A percentile compares a stretch with the other conserved stretches of the same genome.
These are phyloP conservation scores for Oemleria cerasiformis DNA, from an alignment of 306 rosid genomes.

Conservation along the genomic window DNA sequence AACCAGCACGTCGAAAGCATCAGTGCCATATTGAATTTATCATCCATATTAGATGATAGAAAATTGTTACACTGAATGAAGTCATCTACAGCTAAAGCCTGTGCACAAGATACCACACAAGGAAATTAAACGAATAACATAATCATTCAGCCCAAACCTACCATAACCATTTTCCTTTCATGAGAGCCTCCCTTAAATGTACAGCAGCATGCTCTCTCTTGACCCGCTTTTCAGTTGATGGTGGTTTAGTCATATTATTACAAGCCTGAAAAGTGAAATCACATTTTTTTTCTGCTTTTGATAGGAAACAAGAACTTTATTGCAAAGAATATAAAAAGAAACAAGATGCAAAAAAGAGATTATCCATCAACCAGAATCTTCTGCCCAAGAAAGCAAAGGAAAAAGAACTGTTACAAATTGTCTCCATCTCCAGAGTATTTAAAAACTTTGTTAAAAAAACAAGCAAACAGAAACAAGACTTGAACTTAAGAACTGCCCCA, in stretches of 20 bases:
- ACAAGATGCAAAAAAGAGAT: not conserved
- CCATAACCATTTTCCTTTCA: conserved; percentile 94
- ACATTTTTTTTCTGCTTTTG: conserved; percentile 2
- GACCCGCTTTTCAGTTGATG: conserved; percentile 66
- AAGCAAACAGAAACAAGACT: not conserved
- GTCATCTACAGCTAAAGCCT: not conserved
- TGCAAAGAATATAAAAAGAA: not conserved
- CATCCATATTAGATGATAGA: not conserved
- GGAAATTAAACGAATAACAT: conserved; percentile 14
- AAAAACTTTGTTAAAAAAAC: not conserved
- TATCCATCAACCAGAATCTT: conserved; percentile 22
- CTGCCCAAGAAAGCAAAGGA: conserved; percentile 4
- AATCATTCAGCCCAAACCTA: conserved; percentile 37
- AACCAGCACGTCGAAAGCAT: not conserved
- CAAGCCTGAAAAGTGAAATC: conserved; percentile 65
- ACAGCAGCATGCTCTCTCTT: conserved; percentile 74
- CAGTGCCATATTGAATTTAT: not conserved
- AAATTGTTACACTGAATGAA: not conserved
- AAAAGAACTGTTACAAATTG: not conserved
- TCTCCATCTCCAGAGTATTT: conserved; percentile 14
- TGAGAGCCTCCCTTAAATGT: conserved; percentile 73
- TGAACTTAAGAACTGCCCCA: not conserved
- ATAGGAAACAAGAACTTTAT: not conserved
- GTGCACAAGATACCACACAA: not conserved
- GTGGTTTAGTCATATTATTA: conserved; percentile 48